These are phyloP conservation scores for Xylaria bambusicola DNA, from an alignment of 495 filamentous ascomycete species.

Conservation along the genomic window DNA sequence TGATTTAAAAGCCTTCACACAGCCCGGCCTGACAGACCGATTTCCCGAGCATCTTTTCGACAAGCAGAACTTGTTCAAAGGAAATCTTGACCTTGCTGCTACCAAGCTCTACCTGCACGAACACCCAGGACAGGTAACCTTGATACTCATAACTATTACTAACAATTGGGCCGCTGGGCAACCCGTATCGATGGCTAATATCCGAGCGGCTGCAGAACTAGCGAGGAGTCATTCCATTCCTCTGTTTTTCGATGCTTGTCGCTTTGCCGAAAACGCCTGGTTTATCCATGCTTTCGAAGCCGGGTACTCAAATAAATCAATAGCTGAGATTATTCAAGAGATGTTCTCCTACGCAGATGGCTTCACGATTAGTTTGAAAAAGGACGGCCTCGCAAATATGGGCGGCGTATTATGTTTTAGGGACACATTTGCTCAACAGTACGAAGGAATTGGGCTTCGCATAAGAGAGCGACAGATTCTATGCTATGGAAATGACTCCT, in stretches of 20 bases:
- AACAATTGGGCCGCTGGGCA: constrained; percentile 20
- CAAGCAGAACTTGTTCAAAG: constrained; percentile 20
- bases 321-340: constrained; percentile 13
- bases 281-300: constrained; percentile 7
- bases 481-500: constrained; percentile 19
- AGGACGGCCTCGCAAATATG: constrained; percentile 19
- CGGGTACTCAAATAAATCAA: constrained; percentile 2
- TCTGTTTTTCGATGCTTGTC: constrained; percentile 19
- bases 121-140: constrained; percentile 1
- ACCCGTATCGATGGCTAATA: constrained; percentile 19
- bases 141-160: constrained; percentile 17
- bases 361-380: constrained; percentile 14
- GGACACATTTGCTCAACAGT: constrained; percentile 13
- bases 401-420: constrained; percentile 13
- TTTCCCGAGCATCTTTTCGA: too few relatives aligned
- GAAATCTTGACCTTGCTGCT: constrained; percentile 12
- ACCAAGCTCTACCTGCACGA: constrained; percentile 3
- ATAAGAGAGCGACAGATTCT: constrained; percentile 18
- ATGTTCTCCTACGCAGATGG: constrained; percentile 21
- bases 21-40: constrained; percentile 4
- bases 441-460: constrained; percentile 10
- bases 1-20: constrained; percentile 11
- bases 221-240: constrained; percentile 9
- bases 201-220: constrained; percentile 1
- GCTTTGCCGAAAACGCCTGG: constrained; percentile 16